These are phyloP conservation scores for Fistulinella prunicolor DNA, from an alignment of 768 basidiomycete species.

Conservation along the genomic window DNA sequence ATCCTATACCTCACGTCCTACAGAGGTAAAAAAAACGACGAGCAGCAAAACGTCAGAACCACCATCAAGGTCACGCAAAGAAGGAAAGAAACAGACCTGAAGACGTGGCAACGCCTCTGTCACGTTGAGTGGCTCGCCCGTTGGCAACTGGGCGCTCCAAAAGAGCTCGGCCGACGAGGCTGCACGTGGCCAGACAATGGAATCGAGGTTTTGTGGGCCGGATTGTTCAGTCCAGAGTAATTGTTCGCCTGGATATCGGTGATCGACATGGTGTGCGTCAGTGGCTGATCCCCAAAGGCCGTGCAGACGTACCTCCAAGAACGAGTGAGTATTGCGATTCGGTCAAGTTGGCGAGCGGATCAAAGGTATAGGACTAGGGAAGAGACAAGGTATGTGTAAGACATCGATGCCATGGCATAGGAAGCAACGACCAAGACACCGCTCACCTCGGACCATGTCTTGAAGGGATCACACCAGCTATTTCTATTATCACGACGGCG, in stretches of 20 bases:
- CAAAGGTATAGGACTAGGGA: conserved; percentile 44
- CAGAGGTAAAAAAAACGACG: no score
- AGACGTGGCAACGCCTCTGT: conserved; percentile 47
- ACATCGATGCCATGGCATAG: conserved; percentile 6
- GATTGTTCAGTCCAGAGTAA: conserved; percentile 48
- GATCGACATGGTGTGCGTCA: background rate
- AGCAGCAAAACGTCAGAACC: background rate
- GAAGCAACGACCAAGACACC: no score
- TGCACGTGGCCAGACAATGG: conserved; percentile 47
- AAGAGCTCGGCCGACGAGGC: conserved; percentile 51
- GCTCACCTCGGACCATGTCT: conserved; percentile 47
- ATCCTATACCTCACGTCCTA: conserved; percentile 46
- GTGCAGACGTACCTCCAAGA: conserved; percentile 29
- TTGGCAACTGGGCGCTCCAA: conserved; percentile 45
- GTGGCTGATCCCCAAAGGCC: background rate
- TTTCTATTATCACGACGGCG: conserved; percentile 27
- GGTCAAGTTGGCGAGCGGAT: conserved; percentile 46
- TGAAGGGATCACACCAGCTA: conserved; percentile 52
- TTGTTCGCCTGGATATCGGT: conserved; percentile 29
- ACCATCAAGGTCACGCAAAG: no score
- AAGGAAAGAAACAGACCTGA: conserved; percentile 29
- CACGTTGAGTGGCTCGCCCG: conserved; percentile 33
- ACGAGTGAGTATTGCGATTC: conserved; percentile 36
- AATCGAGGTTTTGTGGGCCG: conserved; percentile 41
- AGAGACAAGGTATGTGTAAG: conserved; percentile 5